phyloP scores from a whole-genome alignment of 164 flowering plant genomes.

The Chimonanthus praecox region DNA sequence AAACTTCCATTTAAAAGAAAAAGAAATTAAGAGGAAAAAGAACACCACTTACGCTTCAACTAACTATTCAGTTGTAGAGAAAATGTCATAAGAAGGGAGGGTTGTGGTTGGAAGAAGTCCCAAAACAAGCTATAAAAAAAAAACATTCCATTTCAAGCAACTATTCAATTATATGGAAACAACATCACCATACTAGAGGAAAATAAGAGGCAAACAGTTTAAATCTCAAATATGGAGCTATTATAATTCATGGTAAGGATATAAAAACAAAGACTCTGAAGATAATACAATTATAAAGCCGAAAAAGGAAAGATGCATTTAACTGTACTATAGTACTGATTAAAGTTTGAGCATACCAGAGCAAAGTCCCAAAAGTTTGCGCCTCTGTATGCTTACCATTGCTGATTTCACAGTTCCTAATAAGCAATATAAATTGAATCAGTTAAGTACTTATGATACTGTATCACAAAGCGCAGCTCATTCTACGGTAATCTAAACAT shows the following conservation, averaged over 20 bases:
- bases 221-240: neutral
- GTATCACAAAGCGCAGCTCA: neutral
- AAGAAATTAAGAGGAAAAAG: too few species aligned
- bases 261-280: neutral
- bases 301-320: neutral
- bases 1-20: too few species aligned
- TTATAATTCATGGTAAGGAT: neutral
- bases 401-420: conserved; percentile 13
- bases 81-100: too few species aligned
- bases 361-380: conserved; percentile 64
- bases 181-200: too few species aligned
- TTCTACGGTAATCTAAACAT: neutral
- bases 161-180: too few species aligned
- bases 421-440: conserved; percentile 9
- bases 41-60: too few species aligned
- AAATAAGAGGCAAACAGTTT: too few species aligned
- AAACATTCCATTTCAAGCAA: too few species aligned
- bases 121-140: too few species aligned
- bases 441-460: conserved; percentile 6
- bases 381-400: conserved; percentile 92
- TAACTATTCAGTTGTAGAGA: too few species aligned
- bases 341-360: conserved; percentile 38
- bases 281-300: neutral
- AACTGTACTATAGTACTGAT: neutral
- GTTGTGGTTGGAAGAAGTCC: too few species aligned